Percentiles rank a stretch among this genome's conserved stretches.
Conservation (phyloP, 352 stramenopile genomes). For the Pythium dissotocum region DNA sequence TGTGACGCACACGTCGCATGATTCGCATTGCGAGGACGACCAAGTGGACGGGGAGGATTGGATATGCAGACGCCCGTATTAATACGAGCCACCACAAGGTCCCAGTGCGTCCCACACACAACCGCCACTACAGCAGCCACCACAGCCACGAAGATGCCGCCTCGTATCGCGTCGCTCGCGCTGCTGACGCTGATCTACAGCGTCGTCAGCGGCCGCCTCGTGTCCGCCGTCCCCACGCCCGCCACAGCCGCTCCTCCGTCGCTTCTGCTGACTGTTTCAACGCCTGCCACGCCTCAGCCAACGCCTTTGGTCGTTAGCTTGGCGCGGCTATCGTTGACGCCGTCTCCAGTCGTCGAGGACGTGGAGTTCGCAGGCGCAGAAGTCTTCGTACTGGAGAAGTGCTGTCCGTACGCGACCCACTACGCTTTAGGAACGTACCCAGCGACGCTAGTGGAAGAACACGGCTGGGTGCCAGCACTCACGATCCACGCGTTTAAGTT, state of each 20-base stretch:
- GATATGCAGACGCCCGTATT: not conserved
- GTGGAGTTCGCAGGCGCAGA: not conserved
- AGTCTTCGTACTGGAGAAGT: slow-evolving; percentile 27
- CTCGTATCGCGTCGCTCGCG: not conserved
- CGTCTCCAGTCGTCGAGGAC: not conserved
- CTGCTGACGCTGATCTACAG: not conserved
- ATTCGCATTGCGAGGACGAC: not conserved
- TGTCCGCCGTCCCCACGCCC: not conserved
- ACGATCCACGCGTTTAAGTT: slow-evolving; percentile 17
- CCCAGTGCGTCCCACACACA: not conserved
- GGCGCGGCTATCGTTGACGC: not conserved
- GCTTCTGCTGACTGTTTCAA: not conserved
- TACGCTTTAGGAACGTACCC: slow-evolving; percentile 20
- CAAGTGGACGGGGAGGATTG: not conserved
- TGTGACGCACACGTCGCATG: slow-evolving; percentile 4
- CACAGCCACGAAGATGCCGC: not conserved
- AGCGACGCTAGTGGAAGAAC: slow-evolving; percentile 4
- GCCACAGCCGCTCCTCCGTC: not conserved
- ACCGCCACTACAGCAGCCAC: not conserved
- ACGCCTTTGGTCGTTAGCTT: not conserved
- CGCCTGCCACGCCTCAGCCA: not conserved
- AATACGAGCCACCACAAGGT: not conserved
- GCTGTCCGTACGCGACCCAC: slow-evolving; percentile 20
- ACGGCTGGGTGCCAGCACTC: slow-evolving; percentile 17
- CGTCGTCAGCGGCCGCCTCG: not conserved